Conservation (phyloP, 73 alveolate species). For the Tetrahymena elliotti region DNA sequence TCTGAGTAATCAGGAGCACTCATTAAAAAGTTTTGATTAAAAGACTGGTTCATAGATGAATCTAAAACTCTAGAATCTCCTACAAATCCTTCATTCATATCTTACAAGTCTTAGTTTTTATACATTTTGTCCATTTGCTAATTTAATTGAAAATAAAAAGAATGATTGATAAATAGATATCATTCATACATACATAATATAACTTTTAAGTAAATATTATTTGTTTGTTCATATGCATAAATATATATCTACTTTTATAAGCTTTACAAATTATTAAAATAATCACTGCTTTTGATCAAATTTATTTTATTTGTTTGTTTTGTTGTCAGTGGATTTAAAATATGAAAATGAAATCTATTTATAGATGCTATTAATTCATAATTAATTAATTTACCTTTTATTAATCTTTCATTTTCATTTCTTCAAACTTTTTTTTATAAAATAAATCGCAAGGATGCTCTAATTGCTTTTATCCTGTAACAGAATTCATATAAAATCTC, state of each 20-base stretch:
- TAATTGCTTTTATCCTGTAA: neutral
- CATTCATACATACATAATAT: no score
- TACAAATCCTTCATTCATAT: neutral
- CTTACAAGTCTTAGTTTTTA: neutral
- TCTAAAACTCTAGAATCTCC: neutral
- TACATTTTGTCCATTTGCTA: neutral
- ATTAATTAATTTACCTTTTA: neutral
- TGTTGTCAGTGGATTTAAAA: no score
- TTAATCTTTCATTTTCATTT: neutral
- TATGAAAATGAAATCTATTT: neutral
- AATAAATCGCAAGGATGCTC: neutral
- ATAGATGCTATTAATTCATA: neutral
- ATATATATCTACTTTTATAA: neutral
- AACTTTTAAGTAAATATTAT: no score
- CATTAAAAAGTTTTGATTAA: neutral
- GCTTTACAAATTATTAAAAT: no score
- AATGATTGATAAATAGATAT: no score
- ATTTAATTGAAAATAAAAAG: neutral
- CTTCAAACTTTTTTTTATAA: neutral
- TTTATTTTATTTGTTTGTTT: no score
- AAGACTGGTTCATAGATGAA: neutral
- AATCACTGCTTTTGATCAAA: neutral
- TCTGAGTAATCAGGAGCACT: neutral
- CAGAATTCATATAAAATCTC: neutral
- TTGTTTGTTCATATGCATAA: neutral